Evolutionary conservation across 805 yeast genomes (phyloP), one percentile per base, ranked within the genome.

Genomic region (Candida railenensis): DNA sequence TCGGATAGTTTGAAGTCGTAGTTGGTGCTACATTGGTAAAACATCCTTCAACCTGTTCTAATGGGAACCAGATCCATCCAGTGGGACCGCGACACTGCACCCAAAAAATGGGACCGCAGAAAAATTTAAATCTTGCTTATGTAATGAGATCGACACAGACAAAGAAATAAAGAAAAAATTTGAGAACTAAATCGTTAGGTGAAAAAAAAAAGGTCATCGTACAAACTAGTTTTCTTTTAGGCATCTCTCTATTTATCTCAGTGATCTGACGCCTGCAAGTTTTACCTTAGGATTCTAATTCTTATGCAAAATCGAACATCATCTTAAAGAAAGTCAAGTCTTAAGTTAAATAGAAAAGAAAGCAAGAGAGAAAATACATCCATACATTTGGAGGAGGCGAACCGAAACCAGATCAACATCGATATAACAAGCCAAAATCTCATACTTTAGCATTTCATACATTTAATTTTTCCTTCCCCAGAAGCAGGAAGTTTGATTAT

Each of bases 1-100:
- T 62, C 67, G 21, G 68, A 65, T 44, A 48, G 65, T 14, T 52
- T 65, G 15, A 42, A 63, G 40, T 15, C 21, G 4, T 36, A 20
- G 22, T 15, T 9, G 21, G 21, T 11, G 18, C 12, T 34, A n/a
- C 12, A 34, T 7, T 7, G 19, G 8, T 5, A 34, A 21, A 21
- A 37, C n/a, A n/a, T n/a, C n/a, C n/a, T n/a, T n/a, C n/a, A n/a
- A 25, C 44, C 44, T 20, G 12, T 30, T 20, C 44, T 22, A 21
- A 33, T 19, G 40, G 25, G 40, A 25, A 5, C 9, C 30, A 25
- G 30, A 25, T 25, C 30, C 9, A 25, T 25, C 30, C 30, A 25
- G 30, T 25, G 30, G 11, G 30, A 5, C 30, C 30, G 11, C 5
- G 30, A 25, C 5, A 25, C 5, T 7, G 30, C 11, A 25, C 5